Base-by-base conservation (phyloP, 306 rosid species). In the Gleditsia sinensis region DNA sequence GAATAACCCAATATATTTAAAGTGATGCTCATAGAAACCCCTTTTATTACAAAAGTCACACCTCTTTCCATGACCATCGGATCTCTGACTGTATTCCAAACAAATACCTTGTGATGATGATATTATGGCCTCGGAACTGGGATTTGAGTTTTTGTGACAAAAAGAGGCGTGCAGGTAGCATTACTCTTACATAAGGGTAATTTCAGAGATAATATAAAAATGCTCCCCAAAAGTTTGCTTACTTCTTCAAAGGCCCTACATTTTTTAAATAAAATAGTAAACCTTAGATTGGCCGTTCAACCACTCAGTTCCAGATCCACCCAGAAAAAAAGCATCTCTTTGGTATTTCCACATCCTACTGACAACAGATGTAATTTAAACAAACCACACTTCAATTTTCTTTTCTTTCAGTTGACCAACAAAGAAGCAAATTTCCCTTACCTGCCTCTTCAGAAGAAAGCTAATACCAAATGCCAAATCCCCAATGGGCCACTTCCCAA, bases 401-500 rank as follows among this genome's bases (percentile, higher is more conserved):
- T 65, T 48, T 48, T 3, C 7, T 21, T 50, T 39, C 13, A 23
- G 76, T 68, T 34, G 14, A 48, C 48, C 14, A 23, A 25, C 58
- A 78, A 45, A 55, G 45, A 73, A 80, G 24, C 71, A 77, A 79
- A 73, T 23, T 11, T 16, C 48, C 11, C 57, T 89, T 69, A 88
- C 97, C 94, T 94, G 97, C 65, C 93, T 87, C 95, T 90, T 94
- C 8, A 94, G 82, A 49, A 94, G 97, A 83, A 92, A 92, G 80
- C 58, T 90, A 54, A 94, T 94, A 69, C 99, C 99, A 67, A 94
- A 94, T 6, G 99, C 97, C 85, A 94, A 88, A 82, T 94, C 99
- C 55, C 96, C 96, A 62, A 90, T 90, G 5, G 98, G 98, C 98
- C 97, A 94, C 86, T 91, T 94, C 60, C 96, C 98, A 70, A 94